Evolutionary conservation across 2,329 filamentous ascomycete genomes (phyloP), one percentile per base, ranked within the genome.

Genomic region (Aureobasidium subglaciale): DNA sequence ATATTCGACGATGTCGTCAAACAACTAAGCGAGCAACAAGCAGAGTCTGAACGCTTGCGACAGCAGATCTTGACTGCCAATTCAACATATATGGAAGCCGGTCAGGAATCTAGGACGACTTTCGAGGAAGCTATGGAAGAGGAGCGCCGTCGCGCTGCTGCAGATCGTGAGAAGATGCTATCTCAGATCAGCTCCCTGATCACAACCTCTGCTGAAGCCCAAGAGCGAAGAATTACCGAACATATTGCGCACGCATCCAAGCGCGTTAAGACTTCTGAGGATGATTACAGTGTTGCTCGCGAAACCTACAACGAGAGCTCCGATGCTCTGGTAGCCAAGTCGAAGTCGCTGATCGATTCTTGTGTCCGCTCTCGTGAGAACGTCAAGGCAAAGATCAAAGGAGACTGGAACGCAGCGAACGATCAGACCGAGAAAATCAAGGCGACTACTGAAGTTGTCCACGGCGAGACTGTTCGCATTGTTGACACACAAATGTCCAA

Each of bases 401-500:
- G 88, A 55, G 91, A 96, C 68, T 96, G 91, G 86, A 83, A 82
- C 59, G 83, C 75, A 27, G 89, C 92, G 34, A 88, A 89, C 63
- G 80, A 87, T 56, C 86, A 88, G 65, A 95, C 90, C 63, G 83
- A 79, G n/a, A 85, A 86, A 5, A 92, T 99, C 63, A 88, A 92
- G 63, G 79, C 81, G 7, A 88, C 88, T 0, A 91, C 92, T 0
- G 87, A 88, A 63, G 88, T 88, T 2, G 90, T 97, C 1, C 91
- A 99, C 62, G 86, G 87, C 30, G 88, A 95, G 71, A 96, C 92
- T 0, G 83, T 96, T 27, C 85, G 86, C 6, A 92, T 95, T 57
- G 91, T 97, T 11, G 88, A 92, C 65, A 85, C 87, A 56, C 93
- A 99, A 72, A 88, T 95, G 73, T 80, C 82, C 56, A 88, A 95